Base-by-base conservation (phyloP, 345 rosid genomes). In the Eucalyptus pauciflora region DNA sequence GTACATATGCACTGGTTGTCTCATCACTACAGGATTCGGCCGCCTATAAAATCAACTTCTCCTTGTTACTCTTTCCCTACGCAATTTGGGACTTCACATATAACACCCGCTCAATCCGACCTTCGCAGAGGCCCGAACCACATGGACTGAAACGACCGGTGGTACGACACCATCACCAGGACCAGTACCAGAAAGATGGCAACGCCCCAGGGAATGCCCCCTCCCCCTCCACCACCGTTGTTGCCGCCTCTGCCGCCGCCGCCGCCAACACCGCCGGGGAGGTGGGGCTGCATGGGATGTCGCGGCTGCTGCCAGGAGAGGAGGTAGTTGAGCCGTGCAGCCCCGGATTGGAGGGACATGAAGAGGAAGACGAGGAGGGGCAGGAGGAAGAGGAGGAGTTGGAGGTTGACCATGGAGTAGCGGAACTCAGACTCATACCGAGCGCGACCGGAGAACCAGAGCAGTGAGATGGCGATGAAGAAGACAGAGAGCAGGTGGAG, bases 91-190 rank as follows among this genome's bases (percentile, higher is more conserved):
- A 25, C 83, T 71, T 1, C 81, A 71, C 45, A 41, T 18, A 6
- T 41, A 41, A 20, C 48, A 6, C 83, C 83, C 8, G 83, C 83
- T 76, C 83, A 76, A 43, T 76, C 83, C 29, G 89, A 90, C 88
- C 90, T 91, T 89, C 91, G 50, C 12, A 90, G 87, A 51, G 92
- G 90, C 15, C 93, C 94, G 88, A 92, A 92, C 95, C 97, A 95
- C 86, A 89, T 93, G 50, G 94, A 92, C 79, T 93, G 94, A 88
- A 95, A 93, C 4, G 94, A 92, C 89, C 95, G 93, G 88, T 92
- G 96, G 58, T 93, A 93, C 87, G 94, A 94, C 54, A 94, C 85
- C 92, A 94, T 81, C 86, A 91, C 89, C 54, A 95, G 56, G 62
- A 95, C 89, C 86, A 95, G 43, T 62, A 86, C 90, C 80, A 94